Evolutionary conservation across 352 stramenopile species (phyloP), one percentile per base, ranked within the genome.

Genomic region (Phytophthora pisi): DNA sequence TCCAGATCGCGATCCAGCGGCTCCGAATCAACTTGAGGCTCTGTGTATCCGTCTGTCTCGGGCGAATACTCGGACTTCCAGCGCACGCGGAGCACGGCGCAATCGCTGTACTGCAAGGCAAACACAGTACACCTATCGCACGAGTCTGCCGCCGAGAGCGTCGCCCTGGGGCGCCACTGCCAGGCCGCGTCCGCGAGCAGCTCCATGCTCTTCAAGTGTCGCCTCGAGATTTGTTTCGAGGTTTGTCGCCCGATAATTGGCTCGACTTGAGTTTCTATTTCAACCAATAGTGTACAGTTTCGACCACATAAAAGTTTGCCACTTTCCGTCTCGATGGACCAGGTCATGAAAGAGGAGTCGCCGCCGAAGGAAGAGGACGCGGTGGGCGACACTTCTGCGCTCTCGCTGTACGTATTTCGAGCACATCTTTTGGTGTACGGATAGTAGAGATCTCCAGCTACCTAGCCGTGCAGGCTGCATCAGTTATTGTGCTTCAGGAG

Each of bases 101-200:
- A 81, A 45, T 92, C 84, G 7, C 57, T 57, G 23, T 80, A 82
- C 51, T 88, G 76, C 28, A 92, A 65, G 0, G 78, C 85, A 26
- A 87, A 73, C 28, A 75, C 76, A 2, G 68, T 76, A 42, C 81
- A 86, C 2, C 66, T 50, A 30, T 66, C 56, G 56, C 75, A 75
- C 1, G 65, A 49, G 30, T 83, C 81, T 3, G 53, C 66, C 9
- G 81, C 77, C 0, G 74, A 84, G 49, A 85, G 51, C 3, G 74
- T 64, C 15, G 73, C 81, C 26, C 73, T 71, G 26, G 72, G 72
- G 10, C 66, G 63, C 78, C 76, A 86, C 65, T 89, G 82, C 79
- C 76, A 88, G 28, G 66, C 69, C 16, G 56, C 54, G 34, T 75
- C 71, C 9, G 54, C 26, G 36, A 75, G 51, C 43, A 87, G 68